Evolutionary conservation across 106 monocot species (phyloP).

Genomic region (Phalaenopsis aphrodite): DNA sequence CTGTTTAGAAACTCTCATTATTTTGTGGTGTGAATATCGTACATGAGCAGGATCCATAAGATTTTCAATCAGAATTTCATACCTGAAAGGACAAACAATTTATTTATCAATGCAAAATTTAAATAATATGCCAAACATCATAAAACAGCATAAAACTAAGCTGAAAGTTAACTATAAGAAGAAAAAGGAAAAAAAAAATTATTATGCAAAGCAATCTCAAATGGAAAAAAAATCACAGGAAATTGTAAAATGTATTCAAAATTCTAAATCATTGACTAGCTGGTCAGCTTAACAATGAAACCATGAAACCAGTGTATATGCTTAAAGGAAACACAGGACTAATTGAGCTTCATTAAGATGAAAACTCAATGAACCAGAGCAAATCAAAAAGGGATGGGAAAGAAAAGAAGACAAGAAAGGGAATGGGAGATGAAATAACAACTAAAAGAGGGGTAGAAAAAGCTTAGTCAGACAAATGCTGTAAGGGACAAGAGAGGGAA

Average conservation of each 20-base stretch:
- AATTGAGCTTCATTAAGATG: no score
- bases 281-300: neutral
- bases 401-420: no score
- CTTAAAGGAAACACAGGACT: no score
- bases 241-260: neutral
- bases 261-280: neutral
- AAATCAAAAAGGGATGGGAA: no score
- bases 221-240: neutral
- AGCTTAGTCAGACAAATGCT: no score
- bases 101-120: neutral
- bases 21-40: slow-evolving; percentile 75
- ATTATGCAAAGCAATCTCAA: neutral
- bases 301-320: no score
- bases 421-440: no score
- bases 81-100: slow-evolving; percentile 40
- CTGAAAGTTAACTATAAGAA: neutral
- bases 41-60: slow-evolving; percentile 98
- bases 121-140: neutral
- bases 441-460: no score
- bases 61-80: slow-evolving; percentile 83
- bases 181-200: neutral
- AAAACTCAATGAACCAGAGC: no score
- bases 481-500: no score
- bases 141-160: neutral
- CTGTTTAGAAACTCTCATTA: slow-evolving; percentile 48